Evolutionary conservation across 352 stramenopile genomes (phyloP).

Genomic region (Phytopythium helicoides): DNA sequence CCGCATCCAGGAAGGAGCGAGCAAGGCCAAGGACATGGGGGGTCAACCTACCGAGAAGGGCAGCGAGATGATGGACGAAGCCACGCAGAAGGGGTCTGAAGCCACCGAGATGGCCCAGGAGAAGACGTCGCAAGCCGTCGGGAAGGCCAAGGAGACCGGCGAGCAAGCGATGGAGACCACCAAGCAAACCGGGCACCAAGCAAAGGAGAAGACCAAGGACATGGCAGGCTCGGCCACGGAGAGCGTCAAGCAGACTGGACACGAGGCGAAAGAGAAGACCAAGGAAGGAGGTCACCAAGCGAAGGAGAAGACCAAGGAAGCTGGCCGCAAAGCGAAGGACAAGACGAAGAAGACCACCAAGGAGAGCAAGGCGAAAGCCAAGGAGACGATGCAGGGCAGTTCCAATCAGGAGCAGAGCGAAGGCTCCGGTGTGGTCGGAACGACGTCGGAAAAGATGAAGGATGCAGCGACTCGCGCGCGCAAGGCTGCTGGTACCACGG

Average conservation of each 20-base stretch:
- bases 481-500: conserved; percentile 1
- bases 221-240: conserved; percentile 15
- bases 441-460: not conserved
- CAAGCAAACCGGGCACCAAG: conserved; percentile 6
- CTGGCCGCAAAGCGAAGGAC: conserved; percentile 6
- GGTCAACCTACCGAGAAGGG: conserved; percentile 18
- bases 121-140: conserved; percentile 3
- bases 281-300: conserved; percentile 10
- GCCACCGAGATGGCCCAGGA: conserved; percentile 13
- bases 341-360: not conserved
- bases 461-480: not conserved
- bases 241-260: conserved; percentile 3
- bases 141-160: conserved; percentile 9
- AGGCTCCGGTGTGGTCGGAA: not conserved
- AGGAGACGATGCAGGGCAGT: conserved; percentile 1
- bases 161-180: conserved; percentile 6
- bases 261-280: conserved; percentile 1
- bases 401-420: not conserved
- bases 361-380: not conserved
- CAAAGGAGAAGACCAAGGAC: conserved; percentile 10
- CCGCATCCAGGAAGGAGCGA: conserved; percentile 14
- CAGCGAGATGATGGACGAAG: conserved; percentile 14
- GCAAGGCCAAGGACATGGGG: conserved; percentile 14
- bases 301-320: conserved; percentile 7
- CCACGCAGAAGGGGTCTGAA: conserved; percentile 13